A percentile compares a stretch with the other conserved stretches of the same genome.
Evolutionary conservation across 495 filamentous ascomycete species (phyloP).

Genomic region (Penicillium pancosmium): DNA sequence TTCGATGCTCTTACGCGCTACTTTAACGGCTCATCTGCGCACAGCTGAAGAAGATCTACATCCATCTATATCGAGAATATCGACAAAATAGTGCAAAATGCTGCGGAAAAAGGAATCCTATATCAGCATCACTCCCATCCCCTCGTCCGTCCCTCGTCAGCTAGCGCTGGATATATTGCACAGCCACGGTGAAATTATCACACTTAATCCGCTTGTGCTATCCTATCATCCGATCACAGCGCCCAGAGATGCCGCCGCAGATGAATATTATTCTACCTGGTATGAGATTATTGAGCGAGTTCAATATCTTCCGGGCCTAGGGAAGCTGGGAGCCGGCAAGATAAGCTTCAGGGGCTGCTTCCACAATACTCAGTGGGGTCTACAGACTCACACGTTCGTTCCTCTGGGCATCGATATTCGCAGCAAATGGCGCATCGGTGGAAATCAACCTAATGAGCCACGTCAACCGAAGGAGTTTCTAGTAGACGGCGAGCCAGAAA

Average conservation of each 20-base stretch:
- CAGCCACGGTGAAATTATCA: slow-evolving; percentile 75
- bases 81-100: slow-evolving; percentile 16
- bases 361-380: slow-evolving; percentile 65
- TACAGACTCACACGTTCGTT: slow-evolving; percentile 77
- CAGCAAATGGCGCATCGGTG: slow-evolving; percentile 63
- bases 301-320: slow-evolving; percentile 66
- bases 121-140: slow-evolving; percentile 73
- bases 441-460: slow-evolving; percentile 65
- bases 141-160: slow-evolving; percentile 63
- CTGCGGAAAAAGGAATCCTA: slow-evolving; percentile 33
- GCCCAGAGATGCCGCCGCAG: slow-evolving; percentile 60
- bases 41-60: neutral
- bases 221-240: slow-evolving; percentile 64
- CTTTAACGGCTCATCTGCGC: neutral
- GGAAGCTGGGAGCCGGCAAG: slow-evolving; percentile 57
- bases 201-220: slow-evolving; percentile 77
- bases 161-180: slow-evolving; percentile 70
- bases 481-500: slow-evolving; percentile 45
- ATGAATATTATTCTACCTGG: slow-evolving; percentile 72
- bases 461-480: slow-evolving; percentile 59
- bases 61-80: neutral
- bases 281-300: slow-evolving; percentile 67
- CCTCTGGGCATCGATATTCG: slow-evolving; percentile 69
- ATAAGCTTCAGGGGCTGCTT: slow-evolving; percentile 77
- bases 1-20: neutral